Evolutionary conservation across 441 rosid species (phyloP).

Genomic region (Isatis lusitanica): DNA sequence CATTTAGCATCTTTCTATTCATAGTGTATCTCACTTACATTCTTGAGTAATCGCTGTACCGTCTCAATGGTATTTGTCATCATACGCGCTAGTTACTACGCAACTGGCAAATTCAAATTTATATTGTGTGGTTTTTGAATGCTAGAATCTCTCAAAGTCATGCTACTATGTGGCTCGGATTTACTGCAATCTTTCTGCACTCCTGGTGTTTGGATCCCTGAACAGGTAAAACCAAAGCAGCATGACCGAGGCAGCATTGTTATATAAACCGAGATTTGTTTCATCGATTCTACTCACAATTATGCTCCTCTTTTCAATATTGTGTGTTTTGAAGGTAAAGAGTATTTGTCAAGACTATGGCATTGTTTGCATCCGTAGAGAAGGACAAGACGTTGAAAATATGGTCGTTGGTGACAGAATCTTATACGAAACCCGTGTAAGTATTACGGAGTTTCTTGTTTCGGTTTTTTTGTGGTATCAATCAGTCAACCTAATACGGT

Average conservation of each 20-base stretch:
- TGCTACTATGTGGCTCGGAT: conserved; percentile 96
- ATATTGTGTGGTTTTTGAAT: conserved; percentile 6
- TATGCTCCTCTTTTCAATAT: not conserved
- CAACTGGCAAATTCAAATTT: not conserved
- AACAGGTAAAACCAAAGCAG: conserved; percentile 53
- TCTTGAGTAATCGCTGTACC: not conserved
- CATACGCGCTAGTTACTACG: not conserved
- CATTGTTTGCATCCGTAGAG: conserved; percentile 80
- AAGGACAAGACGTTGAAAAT: conserved; percentile 67
- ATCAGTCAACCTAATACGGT: not conserved
- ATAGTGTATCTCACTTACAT: not conserved
- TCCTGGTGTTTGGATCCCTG: conserved; percentile 86
- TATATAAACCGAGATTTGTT: not conserved
- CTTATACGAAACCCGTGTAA: conserved; percentile 57
- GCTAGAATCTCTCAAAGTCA: conserved; percentile 66
- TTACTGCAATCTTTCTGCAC: conserved; percentile 70
- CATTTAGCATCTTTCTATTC: not conserved
- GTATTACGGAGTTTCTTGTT: conserved; percentile 6
- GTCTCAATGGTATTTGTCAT: not conserved
- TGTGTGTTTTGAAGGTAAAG: conserved; percentile 47
- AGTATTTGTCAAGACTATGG: conserved; percentile 74
- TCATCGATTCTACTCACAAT: not conserved
- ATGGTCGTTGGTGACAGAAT: conserved; percentile 51
- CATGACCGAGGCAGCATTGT: conserved; percentile 33
- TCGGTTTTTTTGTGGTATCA: not conserved